Evolutionary conservation across 2,329 filamentous ascomycete genomes (phyloP).

Genomic region (Trichoderma atroviride): DNA sequence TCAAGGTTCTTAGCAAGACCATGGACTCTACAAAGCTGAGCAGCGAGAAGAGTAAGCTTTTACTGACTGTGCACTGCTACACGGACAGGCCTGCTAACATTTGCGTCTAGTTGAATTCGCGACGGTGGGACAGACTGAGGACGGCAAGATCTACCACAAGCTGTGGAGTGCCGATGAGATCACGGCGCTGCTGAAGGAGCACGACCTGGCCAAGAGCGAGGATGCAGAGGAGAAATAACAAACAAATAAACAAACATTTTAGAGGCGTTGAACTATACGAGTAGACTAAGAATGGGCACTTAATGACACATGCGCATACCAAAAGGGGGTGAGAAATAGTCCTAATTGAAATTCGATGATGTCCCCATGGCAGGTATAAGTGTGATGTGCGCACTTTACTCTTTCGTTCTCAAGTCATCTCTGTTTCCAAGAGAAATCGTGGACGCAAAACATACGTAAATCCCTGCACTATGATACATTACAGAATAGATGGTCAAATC

Average conservation of each 20-base stretch:
- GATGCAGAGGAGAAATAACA: slow-evolving; percentile 68
- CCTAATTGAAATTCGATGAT: slow-evolving; percentile 30
- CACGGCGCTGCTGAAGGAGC: slow-evolving; percentile 88
- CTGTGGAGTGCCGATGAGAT: slow-evolving; percentile 98
- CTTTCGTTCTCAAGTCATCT: neutral
- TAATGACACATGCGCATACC: slow-evolving; percentile 15
- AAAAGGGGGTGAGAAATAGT: slow-evolving; percentile 2
- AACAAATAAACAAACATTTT: slow-evolving; percentile 42
- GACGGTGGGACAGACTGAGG: slow-evolving; percentile 92
- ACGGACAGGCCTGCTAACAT: slow-evolving; percentile 27
- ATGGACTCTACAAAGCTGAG: slow-evolving; percentile 99
- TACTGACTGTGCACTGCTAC: neutral
- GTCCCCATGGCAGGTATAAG: slow-evolving; percentile 12
- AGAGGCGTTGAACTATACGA: neutral
- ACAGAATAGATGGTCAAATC: neutral
- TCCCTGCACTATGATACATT: slow-evolving; percentile 9
- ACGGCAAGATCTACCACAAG: slow-evolving; percentile 97
- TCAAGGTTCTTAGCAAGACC: slow-evolving; percentile 99
- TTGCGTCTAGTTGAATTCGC: slow-evolving; percentile 82
- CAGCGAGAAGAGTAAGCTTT: slow-evolving; percentile 90
- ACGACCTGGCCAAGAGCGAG: slow-evolving; percentile 88
- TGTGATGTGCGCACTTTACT: neutral
- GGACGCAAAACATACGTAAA: neutral
- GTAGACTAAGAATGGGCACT: slow-evolving; percentile 25
- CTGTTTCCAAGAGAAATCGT: neutral